These are phyloP conservation scores for Hypoxylon sp. DNA, from an alignment of 2,329 filamentous ascomycete species.

Conservation along the genomic window DNA sequence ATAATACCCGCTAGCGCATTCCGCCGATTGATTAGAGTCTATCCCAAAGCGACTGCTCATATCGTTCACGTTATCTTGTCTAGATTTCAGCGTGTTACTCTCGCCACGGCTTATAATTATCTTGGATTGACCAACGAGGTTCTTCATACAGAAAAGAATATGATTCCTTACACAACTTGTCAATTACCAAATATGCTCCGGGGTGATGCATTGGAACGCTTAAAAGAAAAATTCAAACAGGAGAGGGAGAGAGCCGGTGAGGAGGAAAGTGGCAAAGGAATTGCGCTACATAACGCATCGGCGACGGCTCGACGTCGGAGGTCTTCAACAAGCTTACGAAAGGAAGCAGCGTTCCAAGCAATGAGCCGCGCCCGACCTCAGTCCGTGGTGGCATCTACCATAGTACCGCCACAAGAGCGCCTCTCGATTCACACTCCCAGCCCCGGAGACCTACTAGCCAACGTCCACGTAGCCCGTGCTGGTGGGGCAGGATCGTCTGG, in stretches of 20 bases:
- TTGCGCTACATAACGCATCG: conserved; percentile 89
- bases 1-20: conserved; percentile 98
- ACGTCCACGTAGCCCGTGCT: conserved; percentile 78
- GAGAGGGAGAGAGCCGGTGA: conserved; percentile 86
- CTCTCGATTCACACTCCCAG: conserved; percentile 68
- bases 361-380: conserved; percentile 65
- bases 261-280: conserved; percentile 90
- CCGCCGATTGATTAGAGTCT: conserved; percentile 89
- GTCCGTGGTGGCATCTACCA: conserved; percentile 61
- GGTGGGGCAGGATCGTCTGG: conserved; percentile 63
- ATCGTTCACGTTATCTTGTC: conserved; percentile 98
- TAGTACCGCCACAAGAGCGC: conserved; percentile 60
- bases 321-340: conserved; percentile 81
- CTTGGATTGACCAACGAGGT: conserved; percentile 93
- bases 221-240: conserved; percentile 93
- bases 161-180: conserved; percentile 92
- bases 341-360: conserved; percentile 83
- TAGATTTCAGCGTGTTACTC: conserved; percentile 91
- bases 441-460: conserved; percentile 84
- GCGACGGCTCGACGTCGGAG: conserved; percentile 74
- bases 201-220: conserved; percentile 82
- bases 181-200: conserved; percentile 92
- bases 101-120: conserved; percentile 95
- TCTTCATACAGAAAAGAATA: conserved; percentile 89
- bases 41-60: conserved; percentile 95